Base-by-base conservation (phyloP, 2,329 filamentous ascomycete species). In the Paecilomyces variotii region DNA sequence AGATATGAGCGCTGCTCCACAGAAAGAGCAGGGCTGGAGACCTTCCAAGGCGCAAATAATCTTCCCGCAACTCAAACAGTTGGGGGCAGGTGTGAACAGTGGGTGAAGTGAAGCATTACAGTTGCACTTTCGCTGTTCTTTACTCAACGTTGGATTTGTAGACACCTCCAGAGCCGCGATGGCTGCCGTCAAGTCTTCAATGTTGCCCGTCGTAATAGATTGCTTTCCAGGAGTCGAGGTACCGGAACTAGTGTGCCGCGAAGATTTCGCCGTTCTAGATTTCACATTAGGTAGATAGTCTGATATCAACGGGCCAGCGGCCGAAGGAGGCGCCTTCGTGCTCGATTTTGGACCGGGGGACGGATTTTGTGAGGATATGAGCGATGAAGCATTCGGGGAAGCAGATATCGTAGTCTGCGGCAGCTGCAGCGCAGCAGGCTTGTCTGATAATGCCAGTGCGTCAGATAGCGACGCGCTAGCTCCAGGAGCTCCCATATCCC, bases 31-130 rank as follows among this genome's bases (percentile, higher is more conserved):
- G 0, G 93, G 93, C 0, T 93, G 93, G 0, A 97, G 80, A 0
- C 94, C 94, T 74, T 99, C 92, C 68, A 94, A 92, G 26, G 96
- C 85, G 72, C 94, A 99, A 57, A 97, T 87, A 11, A 99, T 91
- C 72, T 97, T 97, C 60, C 94, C 94, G 67, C 94, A 99, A 52
- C 83, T 87, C 14, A 95, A 78, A 70, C 94, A 99, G 71, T 97
- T 99, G 0, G 94, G 94, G 0, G 92, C 91, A 0, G 93, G 91
- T n/a, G 85, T 85, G 52, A 97, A 87, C 2, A 97, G 82, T 0
- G 93, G 90, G 72, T 99, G 94, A 1, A 90, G 84, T 0, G 89
- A 86, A 0, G 90, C 94, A 68, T 95, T 91, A 72, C 94, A 99
- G 66, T 89, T 89, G 74, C 94, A 99, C 66, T 72, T 78, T 58